phyloP scores from a whole-genome alignment of 176 grass and related monocot genomes.

The Alloteropsis semialata region DNA sequence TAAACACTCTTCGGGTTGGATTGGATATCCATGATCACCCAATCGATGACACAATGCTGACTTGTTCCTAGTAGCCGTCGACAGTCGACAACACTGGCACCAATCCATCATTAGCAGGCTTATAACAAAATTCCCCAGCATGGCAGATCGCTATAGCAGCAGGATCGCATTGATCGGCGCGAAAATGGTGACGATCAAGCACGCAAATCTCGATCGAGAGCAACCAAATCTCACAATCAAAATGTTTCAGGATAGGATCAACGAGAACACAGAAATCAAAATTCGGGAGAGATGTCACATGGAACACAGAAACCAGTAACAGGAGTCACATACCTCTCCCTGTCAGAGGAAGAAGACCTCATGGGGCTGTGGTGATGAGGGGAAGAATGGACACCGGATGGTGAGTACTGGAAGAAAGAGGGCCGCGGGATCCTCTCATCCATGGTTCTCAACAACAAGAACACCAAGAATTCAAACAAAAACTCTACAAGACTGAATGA shows the following conservation, averaged over 20 bases:
- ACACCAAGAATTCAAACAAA: conserved; percentile 4
- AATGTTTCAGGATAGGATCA: not conserved
- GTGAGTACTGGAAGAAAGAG: conserved; percentile 79
- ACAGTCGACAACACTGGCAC: not conserved
- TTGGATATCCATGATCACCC: not conserved
- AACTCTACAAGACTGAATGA: conserved; percentile 26
- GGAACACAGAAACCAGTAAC: not conserved
- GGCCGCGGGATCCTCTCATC: conserved; percentile 73
- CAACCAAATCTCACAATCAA: not conserved
- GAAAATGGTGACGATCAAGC: conserved; percentile 24
- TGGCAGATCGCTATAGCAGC: not conserved
- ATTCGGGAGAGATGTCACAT: not conserved
- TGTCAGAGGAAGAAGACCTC: conserved; percentile 69
- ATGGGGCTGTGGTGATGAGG: conserved; percentile 61
- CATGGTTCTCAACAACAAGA: conserved; percentile 39
- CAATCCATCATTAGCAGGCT: conserved; percentile 16
- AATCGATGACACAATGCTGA: conserved; percentile 8
- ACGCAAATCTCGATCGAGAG: conserved; percentile 19
- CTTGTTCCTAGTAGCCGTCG: not conserved
- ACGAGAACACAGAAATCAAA: not conserved
- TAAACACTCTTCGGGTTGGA: not conserved
- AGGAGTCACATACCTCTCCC: conserved; percentile 69
- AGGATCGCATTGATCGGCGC: conserved; percentile 12
- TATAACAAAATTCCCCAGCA: not conserved
- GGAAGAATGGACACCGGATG: conserved; percentile 81